These are phyloP conservation scores for Penicillium capsulatum DNA, from an alignment of 2,329 filamentous ascomycete species.

Conservation along the genomic window DNA sequence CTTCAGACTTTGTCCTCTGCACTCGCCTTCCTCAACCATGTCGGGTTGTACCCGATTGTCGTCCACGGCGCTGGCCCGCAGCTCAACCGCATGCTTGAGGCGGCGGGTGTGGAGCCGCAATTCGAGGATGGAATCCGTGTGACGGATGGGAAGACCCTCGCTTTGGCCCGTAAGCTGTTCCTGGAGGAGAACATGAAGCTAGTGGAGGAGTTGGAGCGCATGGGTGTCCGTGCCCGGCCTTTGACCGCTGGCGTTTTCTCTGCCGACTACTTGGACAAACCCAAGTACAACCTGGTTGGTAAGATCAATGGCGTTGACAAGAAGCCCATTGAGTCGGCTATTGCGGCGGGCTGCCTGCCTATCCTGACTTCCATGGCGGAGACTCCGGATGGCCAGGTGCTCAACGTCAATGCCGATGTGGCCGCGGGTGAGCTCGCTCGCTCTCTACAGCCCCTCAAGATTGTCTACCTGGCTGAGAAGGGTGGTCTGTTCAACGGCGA, in stretches of 20 bases:
- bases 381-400: slow-evolving; percentile 80
- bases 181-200: slow-evolving; percentile 92
- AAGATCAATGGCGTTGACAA: slow-evolving; percentile 94
- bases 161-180: slow-evolving; percentile 86
- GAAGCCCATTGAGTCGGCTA: slow-evolving; percentile 82
- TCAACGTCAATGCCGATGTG: slow-evolving; percentile 98
- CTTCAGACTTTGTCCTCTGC: slow-evolving; percentile 86
- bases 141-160: slow-evolving; percentile 91
- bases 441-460: slow-evolving; percentile 87
- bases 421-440: slow-evolving; percentile 89
- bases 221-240: slow-evolving; percentile 83
- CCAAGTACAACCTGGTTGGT: slow-evolving; percentile 92
- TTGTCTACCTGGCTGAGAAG: slow-evolving; percentile 98
- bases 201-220: slow-evolving; percentile 80
- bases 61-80: slow-evolving; percentile 94
- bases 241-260: slow-evolving; percentile 86
- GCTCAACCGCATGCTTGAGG: slow-evolving; percentile 84
- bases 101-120: slow-evolving; percentile 86
- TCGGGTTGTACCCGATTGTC: slow-evolving; percentile 90
- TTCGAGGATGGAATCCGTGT: slow-evolving; percentile 96
- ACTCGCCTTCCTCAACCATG: slow-evolving; percentile 86
- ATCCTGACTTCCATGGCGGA: slow-evolving; percentile 96
- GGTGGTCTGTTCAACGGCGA: slow-evolving; percentile 92
- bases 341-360: slow-evolving; percentile 84
- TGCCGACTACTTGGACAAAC: slow-evolving; percentile 92